Conservation (phyloP, 768 basidiomycete genomes). For the Termitomyces sp. region DNA sequence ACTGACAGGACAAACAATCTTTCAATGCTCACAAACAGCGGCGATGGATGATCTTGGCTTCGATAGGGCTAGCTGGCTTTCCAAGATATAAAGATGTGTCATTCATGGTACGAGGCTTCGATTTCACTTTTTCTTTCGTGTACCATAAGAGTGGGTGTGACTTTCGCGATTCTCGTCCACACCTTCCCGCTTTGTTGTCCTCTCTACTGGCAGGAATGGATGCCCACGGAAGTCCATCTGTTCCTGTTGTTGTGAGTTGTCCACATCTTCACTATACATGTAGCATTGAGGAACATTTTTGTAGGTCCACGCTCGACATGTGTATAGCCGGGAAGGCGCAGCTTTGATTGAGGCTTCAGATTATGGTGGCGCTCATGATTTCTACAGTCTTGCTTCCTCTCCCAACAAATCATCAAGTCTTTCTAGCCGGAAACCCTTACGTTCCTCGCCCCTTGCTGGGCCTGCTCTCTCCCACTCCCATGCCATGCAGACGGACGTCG, state of each 20-base stretch:
- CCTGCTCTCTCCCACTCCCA: slow-evolving; percentile 23
- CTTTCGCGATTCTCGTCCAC: background rate
- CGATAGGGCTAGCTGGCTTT: background rate
- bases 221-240: background rate
- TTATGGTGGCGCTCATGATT: background rate
- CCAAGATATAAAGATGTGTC: slow-evolving; percentile 8
- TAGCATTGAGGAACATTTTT: background rate
- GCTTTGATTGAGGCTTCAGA: background rate
- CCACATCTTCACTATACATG: background rate
- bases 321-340: background rate
- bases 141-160: background rate
- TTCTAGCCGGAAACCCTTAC: slow-evolving; percentile 24
- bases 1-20: background rate
- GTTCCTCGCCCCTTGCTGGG: slow-evolving; percentile 39
- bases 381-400: background rate
- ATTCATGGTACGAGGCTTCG: background rate
- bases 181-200: background rate
- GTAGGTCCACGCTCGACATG: background rate
- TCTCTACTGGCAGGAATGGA: slow-evolving; percentile 1
- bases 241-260: background rate
- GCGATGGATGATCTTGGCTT: slow-evolving; percentile 1
- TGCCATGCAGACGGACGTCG: slow-evolving; percentile 6
- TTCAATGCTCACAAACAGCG: background rate
- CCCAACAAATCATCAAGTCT: slow-evolving; percentile 8
- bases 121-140: background rate